Evolutionary conservation across 2,329 filamentous ascomycete genomes (phyloP), one percentile per base, ranked within the genome.

Genomic region (Fusarium neocosmosporiellum): DNA sequence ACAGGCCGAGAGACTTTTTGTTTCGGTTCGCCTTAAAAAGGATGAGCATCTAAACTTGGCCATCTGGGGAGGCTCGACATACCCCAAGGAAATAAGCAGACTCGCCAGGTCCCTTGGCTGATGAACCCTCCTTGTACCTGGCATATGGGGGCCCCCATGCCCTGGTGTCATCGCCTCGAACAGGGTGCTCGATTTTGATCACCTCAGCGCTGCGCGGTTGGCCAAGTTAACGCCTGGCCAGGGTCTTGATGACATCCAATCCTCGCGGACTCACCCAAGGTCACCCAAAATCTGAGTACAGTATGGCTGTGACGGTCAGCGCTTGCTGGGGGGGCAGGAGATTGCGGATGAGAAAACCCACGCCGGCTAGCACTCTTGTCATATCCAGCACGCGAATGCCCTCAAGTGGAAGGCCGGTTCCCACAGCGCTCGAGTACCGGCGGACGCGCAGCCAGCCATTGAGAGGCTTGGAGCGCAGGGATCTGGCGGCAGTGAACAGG

Each of bases 101-200:
- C 82, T 99, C 96, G 27, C 96, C 96, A 1, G 94, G 92, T 0
- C 94, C 93, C 82, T 90, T 75, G 77, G 86, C 81, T 75, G 85
- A 79, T 18, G 90, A 88, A 5, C 86, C 89, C 34, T 89, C 81
- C 70, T 88, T 89, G 80, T 97, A 97, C 59, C 89, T 86, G 9
- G 96, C 96, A 81, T 96, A 99, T 2, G 96, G 96, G 27, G 96
- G 96, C 0, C 96, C 96, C 96, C 96, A 99, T 59, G 95, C 95
- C 78, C 96, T 87, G 11, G 96, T 99, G 80, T 99, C 96, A 80
- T 99, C 96, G 39, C 94, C 96, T 65, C 94, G 89, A 7, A 90
- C 90, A 5, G 96, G 96, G 82, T 99, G 96, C 83, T 99, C 96
- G 70, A 99, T 90, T 83, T 99, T 99, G 84, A 99, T 98, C 34